Base-by-base conservation (phyloP, 2,329 filamentous ascomycete genomes). In the Cladosporium sp. region DNA sequence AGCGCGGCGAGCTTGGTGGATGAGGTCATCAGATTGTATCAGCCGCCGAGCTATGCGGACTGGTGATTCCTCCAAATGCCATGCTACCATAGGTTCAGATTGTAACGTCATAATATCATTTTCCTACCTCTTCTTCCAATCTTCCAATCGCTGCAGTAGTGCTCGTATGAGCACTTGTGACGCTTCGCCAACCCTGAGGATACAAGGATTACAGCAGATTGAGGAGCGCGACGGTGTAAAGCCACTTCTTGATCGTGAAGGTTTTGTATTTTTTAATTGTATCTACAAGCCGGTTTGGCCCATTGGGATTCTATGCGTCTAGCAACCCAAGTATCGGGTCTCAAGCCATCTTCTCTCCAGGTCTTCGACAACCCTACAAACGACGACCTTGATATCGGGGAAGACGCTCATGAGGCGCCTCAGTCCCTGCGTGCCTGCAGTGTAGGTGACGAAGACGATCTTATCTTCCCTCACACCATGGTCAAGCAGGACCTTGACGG, bases 381-480 rank as follows among this genome's bases (percentile, higher is more conserved):
- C 85, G 14, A 97, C 89, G 14, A 95, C 86, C 49, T 85, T 86
- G 45, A 97, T 85, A 4, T 85, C 84, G 0, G 93, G 90, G 63
- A 93, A 98, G 3, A 95, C 93, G 53, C 85, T 89, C 56, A 89
- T 87, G 62, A 98, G 73, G 58, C 93, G 79, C 65, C 93, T 89
- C 56, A 97, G 69, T 0, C 91, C 93, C 61, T 88, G 82, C 59
- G 84, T 84, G 8, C 92, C 92, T 3, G 91, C 92, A 59, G 89
- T 86, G 67, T 95, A 96, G 3, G 92, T 95, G 37, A 95, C 91
- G 67, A 97, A 85, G 33, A 96, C 88, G 59, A 98, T 95, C 59
- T 79, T 85, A 43, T 89, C 81, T 66, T 93, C 85, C 5, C 82
- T 74, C 6, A 97, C 91, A 9, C 93, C 93, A 65, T 97, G 91